These are phyloP conservation scores for Penicillium cinerascens DNA, from an alignment of 495 filamentous ascomycete species.

Conservation along the genomic window DNA sequence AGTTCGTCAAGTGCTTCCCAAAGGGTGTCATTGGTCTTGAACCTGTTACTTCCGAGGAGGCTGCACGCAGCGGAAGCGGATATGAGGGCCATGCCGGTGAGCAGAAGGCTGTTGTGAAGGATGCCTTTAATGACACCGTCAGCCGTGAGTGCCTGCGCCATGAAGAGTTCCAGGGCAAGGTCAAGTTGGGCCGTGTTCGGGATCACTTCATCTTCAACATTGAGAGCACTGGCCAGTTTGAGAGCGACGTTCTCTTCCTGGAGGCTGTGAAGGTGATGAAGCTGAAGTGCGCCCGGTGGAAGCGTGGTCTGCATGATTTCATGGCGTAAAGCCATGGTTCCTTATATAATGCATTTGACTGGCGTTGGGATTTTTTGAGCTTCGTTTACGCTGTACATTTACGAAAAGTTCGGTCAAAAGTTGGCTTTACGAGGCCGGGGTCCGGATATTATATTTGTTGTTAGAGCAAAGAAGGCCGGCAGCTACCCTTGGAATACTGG, in stretches of 20 bases:
- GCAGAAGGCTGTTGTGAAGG: slow-evolving; percentile 77
- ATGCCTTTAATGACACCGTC: slow-evolving; percentile 87
- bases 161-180: slow-evolving; percentile 89
- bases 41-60: slow-evolving; percentile 65
- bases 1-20: slow-evolving; percentile 89
- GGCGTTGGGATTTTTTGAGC: slow-evolving; percentile 41
- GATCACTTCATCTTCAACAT: slow-evolving; percentile 98
- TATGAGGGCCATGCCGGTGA: slow-evolving; percentile 71
- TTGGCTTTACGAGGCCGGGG: slow-evolving; percentile 37
- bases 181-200: slow-evolving; percentile 80
- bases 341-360: slow-evolving; percentile 42
- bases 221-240: slow-evolving; percentile 91
- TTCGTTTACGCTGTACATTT: slow-evolving; percentile 40
- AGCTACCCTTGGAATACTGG: slow-evolving; percentile 25
- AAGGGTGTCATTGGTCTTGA: slow-evolving; percentile 81
- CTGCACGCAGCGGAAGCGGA: slow-evolving; percentile 53
- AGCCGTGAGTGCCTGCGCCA: slow-evolving; percentile 89
- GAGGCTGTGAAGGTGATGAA: slow-evolving; percentile 82
- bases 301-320: slow-evolving; percentile 55
- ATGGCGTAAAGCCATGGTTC: slow-evolving; percentile 41
- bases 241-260: slow-evolving; percentile 85
- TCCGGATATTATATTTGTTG: slow-evolving; percentile 29
- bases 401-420: slow-evolving; percentile 39
- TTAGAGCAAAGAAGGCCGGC: slow-evolving; percentile 29
- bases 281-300: slow-evolving; percentile 66